Evolutionary conservation across 495 filamentous ascomycete species (phyloP).

Genomic region (Lasiosphaeriaceae sp.): DNA sequence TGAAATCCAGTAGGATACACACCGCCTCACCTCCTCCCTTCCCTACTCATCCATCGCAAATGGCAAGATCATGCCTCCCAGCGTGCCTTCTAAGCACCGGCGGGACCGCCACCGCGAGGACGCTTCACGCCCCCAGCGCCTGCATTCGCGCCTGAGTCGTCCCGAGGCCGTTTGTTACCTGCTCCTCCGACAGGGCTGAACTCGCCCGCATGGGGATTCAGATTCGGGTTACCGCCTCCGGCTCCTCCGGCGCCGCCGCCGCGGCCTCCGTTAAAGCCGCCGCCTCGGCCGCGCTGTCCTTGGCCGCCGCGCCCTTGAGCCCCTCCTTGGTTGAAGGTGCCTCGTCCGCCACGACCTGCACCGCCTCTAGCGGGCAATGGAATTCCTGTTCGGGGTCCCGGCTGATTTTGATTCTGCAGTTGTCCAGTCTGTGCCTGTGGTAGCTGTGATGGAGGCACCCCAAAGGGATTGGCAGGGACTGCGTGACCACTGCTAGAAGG

Average conservation of each 20-base stretch:
- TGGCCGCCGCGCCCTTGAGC: constrained; percentile 19
- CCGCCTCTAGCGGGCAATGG: constrained; percentile 13
- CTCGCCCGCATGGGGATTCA: constrained; percentile 29
- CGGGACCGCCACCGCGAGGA: constrained; percentile 12
- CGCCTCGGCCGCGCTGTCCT: constrained; percentile 25
- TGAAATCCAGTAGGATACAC: too few relatives aligned
- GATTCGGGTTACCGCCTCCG: not conserved
- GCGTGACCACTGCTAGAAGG: not conserved
- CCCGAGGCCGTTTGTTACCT: constrained; percentile 28
- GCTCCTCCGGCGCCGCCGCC: constrained; percentile 7
- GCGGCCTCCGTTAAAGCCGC: constrained; percentile 20
- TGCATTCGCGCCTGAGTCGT: not conserved
- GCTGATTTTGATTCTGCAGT: constrained; percentile 10
- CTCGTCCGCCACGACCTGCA: constrained; percentile 9
- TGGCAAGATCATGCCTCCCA: not conserved
- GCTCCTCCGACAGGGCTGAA: constrained; percentile 20
- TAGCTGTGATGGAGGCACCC: constrained; percentile 11
- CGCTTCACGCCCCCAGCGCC: constrained; percentile 7
- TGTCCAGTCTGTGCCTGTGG: constrained; percentile 5
- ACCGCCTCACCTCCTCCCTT: too few relatives aligned
- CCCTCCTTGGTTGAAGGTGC: not conserved
- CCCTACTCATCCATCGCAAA: not conserved
- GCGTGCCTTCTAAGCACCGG: not conserved
- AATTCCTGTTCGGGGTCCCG: constrained; percentile 2
- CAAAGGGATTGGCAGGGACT: constrained; percentile 20